Conservation (phyloP, 768 basidiomycete genomes). For the Russula sp. region DNA sequence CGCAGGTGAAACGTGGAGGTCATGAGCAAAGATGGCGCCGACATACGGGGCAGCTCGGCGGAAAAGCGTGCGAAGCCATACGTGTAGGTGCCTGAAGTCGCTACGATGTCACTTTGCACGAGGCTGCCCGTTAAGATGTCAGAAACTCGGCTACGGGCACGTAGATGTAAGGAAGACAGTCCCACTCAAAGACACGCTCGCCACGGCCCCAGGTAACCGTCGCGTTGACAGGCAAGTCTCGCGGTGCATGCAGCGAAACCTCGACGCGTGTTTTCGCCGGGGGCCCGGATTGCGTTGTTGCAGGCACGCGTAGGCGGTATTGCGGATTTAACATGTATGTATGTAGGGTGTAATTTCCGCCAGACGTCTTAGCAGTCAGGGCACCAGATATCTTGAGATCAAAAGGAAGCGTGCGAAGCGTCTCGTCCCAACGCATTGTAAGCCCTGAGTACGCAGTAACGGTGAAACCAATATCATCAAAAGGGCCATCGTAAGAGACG, state of each 20-base stretch:
- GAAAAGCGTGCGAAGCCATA: constrained; percentile 62
- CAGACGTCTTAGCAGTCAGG: constrained; percentile 66
- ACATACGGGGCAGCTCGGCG: constrained; percentile 50
- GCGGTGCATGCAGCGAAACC: constrained; percentile 48
- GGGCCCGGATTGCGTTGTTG: constrained; percentile 23
- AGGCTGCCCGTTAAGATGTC: constrained; percentile 33
- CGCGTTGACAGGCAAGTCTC: constrained; percentile 68
- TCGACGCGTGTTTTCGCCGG: constrained; percentile 36
- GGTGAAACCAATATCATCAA: constrained; percentile 58
- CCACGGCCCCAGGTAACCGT: constrained; percentile 72
- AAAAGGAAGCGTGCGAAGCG: constrained; percentile 26
- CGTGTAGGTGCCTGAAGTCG: constrained; percentile 74
- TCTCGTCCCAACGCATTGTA: constrained; percentile 27
- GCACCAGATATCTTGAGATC: constrained; percentile 40
- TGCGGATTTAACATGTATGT: constrained; percentile 91
- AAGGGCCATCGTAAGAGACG: constrained; percentile 64
- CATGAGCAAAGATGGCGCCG: constrained; percentile 11
- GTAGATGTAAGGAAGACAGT: constrained; percentile 9
- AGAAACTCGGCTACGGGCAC: neutral
- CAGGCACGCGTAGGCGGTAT: constrained; percentile 60
- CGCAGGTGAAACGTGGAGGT: neutral
- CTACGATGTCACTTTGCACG: constrained; percentile 60
- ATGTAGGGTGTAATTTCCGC: constrained; percentile 75
- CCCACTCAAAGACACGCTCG: constrained; percentile 68
- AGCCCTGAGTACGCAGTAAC: constrained; percentile 51